Base-by-base conservation (phyloP, 2,329 filamentous ascomycete species). In the Helminthosporium solani region DNA sequence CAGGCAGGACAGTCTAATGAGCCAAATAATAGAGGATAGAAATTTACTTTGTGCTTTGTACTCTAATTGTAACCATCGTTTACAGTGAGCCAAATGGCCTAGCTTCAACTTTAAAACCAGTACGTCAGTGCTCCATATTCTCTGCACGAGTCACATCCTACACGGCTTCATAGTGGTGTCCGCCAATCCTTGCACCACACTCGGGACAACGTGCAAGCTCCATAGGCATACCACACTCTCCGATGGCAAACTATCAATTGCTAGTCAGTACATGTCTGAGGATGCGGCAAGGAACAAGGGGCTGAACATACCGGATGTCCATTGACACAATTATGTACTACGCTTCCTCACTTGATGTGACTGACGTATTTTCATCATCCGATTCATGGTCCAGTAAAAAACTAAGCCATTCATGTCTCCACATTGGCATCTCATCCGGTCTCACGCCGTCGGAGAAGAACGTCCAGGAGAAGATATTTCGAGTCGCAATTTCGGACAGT, bases 211-310 rank as follows among this genome's bases (percentile, higher is more conserved):
- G 63, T 1, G 82, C 75, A 20, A 58, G 41, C 61, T 87, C 48
- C 79, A 85, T 83, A 0, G 83, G 79, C 74, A 80, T 78, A 1
- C 82, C 83, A 56, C 83, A 85, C 47, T 85, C 79, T 1, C 82
- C 82, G 28, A 86, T 74, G 0, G 81, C 80, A 52, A 86, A 75
- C 28, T 49, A 27, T 20, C 9, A 25, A 9, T 9, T 25, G 9
- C n/a, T n/a, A 25, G 23, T 25, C 23, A 25, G 23, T 9, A 6
- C 23, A n/a, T n/a, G n/a, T n/a, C 23, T 9, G 23, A 25, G 12
- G 74, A 3, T 7, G 6, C 3, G 14, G 33, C 18, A 9, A 34
- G 9, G n/a, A 8, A 34, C 3, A 3, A 7, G n/a, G n/a, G n/a
- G n/a, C n/a, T 34, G 16, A 16, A 15, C 33, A n/a, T 34, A 34